Evolutionary conservation across 1,284 basidiomycete genomes (phyloP), one percentile per base, ranked within the genome.

Genomic region (Volvariella surrecta): DNA sequence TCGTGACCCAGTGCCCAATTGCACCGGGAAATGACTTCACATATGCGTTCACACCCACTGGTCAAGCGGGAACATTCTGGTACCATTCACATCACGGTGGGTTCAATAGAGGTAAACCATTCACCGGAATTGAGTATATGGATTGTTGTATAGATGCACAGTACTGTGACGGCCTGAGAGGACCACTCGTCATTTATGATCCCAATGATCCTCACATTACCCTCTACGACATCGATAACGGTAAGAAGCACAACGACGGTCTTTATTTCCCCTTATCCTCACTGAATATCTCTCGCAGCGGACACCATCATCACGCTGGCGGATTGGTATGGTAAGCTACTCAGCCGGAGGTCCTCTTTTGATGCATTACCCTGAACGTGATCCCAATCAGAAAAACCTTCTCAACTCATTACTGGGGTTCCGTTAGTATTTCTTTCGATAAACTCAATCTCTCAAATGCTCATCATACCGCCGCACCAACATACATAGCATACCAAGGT

Each of bases 31-130:
- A 61, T 28, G 60, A 60, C 1, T 74, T 73, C 57, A 57, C 65
- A n/a, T 63, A 73, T 47, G 47, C 58, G 21, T 66, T 63, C 49
- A 43, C 42, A 13, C 54, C 54, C 3, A 46, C 46, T 6, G 52
- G 54, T 38, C 68, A 71, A 54, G 58, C 65, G 3, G 70, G 71
- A n/a, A 74, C 70, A 3, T 70, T 56, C 49, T 70, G 68, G 68
- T 72, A 64, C 42, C 63, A 65, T 44, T 63, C 60, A 3, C 61
- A 63, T 43, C 50, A 60, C 35, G 52, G 56, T 59, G 19, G 44
- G 52, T 43, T 10, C 20, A 4, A 31, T 15, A n/a, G n/a, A n/a
- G n/a, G n/a, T n/a, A n/a, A n/a, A n/a, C n/a, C n/a, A n/a, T n/a
- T n/a, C n/a, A n/a, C n/a, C n/a, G n/a, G n/a, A n/a, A n/a, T n/a